A percentile compares a stretch with the other conserved stretches of the same genome.
These are phyloP conservation scores for Sclerotinia minor DNA, from an alignment of 2,329 filamentous ascomycete genomes.

Conservation along the genomic window DNA sequence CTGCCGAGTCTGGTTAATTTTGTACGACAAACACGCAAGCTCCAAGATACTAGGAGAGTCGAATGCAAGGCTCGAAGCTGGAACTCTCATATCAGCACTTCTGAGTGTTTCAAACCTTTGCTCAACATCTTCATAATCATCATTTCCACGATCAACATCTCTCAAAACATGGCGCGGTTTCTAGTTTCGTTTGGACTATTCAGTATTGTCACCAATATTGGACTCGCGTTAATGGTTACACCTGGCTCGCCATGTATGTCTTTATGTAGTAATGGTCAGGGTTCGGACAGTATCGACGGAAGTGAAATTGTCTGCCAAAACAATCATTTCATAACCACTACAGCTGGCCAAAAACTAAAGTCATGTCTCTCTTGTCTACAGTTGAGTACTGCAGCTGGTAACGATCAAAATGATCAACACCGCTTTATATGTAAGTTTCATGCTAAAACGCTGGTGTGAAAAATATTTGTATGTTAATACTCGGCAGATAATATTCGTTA, in stretches of 20 bases:
- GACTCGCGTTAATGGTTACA: constrained; percentile 48
- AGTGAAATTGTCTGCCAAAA: constrained; percentile 47
- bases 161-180: constrained; percentile 13
- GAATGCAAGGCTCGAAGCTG: constrained; percentile 2
- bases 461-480: not conserved
- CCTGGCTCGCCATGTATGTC: constrained; percentile 53
- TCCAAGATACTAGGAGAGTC: not conserved
- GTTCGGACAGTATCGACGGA: constrained; percentile 45
- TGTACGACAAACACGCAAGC: constrained; percentile 4
- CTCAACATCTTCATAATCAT: not conserved
- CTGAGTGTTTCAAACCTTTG: not conserved
- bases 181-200: constrained; percentile 5
- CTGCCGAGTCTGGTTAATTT: not conserved
- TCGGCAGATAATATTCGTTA: constrained; percentile 40
- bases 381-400: constrained; percentile 34
- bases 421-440: constrained; percentile 39
- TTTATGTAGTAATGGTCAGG: constrained; percentile 45
- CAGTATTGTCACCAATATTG: not conserved
- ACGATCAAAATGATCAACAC: constrained; percentile 36
- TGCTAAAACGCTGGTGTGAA: not conserved
- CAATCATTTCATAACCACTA: constrained; percentile 31
- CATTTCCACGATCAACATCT: not conserved
- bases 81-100: not conserved
- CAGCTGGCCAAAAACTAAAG: constrained; percentile 36
- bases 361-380: constrained; percentile 39